A percentile compares a stretch with the other conserved stretches of the same genome.
Conservation (phyloP, 2,329 filamentous ascomycete species). For the Chaetomium globosum region DNA sequence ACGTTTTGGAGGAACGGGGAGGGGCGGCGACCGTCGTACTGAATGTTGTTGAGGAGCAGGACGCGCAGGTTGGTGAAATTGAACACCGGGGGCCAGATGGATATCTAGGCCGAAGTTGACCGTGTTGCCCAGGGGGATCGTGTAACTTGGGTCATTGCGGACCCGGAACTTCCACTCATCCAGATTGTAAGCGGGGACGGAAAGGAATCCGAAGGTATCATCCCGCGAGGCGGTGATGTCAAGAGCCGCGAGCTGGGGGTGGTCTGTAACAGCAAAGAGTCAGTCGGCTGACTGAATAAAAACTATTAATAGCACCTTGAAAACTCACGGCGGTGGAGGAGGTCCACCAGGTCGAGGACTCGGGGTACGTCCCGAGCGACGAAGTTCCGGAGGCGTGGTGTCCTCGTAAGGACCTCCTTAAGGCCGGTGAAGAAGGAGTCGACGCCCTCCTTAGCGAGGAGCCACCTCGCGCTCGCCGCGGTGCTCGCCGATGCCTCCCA, state of each 20-base stretch:
- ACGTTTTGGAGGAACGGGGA: neutral
- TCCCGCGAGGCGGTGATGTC: neutral
- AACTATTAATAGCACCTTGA: neutral
- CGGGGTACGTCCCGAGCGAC: slow-evolving; percentile 5
- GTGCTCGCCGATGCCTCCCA: neutral
- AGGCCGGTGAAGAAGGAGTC: neutral
- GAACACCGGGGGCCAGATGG: neutral
- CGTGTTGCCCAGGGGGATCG: neutral
- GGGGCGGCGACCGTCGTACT: neutral
- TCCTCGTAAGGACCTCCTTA: neutral
- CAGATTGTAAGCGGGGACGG: neutral
- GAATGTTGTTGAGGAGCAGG: neutral
- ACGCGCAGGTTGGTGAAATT: slow-evolving; percentile 1
- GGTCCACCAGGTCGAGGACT: neutral
- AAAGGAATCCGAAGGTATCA: slow-evolving; percentile 1
- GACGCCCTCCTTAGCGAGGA: neutral
- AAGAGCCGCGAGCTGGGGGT: neutral
- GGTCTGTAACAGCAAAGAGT: neutral
- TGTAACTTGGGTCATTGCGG: neutral
- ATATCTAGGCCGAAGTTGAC: neutral
- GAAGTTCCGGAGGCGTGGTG: neutral
- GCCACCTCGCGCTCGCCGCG: neutral
- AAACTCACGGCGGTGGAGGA: slow-evolving; percentile 1
- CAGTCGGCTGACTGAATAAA: neutral
- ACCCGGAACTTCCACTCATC: neutral